These are phyloP conservation scores for Cercis canadensis DNA, from an alignment of 306 rosid genomes.

Conservation along the genomic window DNA sequence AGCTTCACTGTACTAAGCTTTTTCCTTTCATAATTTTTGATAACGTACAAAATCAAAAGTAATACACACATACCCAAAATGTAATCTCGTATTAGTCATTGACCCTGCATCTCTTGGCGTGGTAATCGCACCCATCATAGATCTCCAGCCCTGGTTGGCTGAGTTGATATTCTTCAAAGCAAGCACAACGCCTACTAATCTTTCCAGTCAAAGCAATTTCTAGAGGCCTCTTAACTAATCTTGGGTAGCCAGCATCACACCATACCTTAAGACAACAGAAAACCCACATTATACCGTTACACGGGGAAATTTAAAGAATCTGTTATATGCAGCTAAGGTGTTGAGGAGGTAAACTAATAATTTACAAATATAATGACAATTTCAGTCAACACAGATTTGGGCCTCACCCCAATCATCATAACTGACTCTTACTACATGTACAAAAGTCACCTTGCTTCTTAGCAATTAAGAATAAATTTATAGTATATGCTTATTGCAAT, in stretches of 20 bases:
- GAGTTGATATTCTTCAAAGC: conserved; percentile 79
- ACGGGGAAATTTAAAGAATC: neutral
- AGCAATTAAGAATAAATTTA: too few species aligned
- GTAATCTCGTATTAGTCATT: conserved; percentile 12
- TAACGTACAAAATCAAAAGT: conserved; percentile 11
- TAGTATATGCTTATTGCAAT: too few species aligned
- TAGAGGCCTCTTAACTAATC: conserved; percentile 80
- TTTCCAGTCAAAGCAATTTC: conserved; percentile 93
- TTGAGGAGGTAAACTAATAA: conserved; percentile 2
- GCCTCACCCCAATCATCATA: neutral
- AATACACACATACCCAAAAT: neutral
- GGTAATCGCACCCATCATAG: conserved; percentile 79
- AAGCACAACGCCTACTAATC: conserved; percentile 91
- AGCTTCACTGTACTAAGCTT: too few species aligned
- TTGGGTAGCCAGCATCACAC: conserved; percentile 89
- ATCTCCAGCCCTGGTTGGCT: conserved; percentile 73
- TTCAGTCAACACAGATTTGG: conserved; percentile 6
- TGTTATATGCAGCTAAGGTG: neutral
- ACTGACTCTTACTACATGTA: neutral
- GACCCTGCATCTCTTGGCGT: conserved; percentile 67
- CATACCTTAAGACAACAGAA: conserved; percentile 67
- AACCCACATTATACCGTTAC: conserved; percentile 16
- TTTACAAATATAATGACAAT: conserved; percentile 2
- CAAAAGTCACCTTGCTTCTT: neutral
- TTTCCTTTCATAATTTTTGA: neutral